Evolutionary conservation across 768 basidiomycete genomes (phyloP), one percentile per base, ranked within the genome.

Genomic region (Termitomyces sp.): DNA sequence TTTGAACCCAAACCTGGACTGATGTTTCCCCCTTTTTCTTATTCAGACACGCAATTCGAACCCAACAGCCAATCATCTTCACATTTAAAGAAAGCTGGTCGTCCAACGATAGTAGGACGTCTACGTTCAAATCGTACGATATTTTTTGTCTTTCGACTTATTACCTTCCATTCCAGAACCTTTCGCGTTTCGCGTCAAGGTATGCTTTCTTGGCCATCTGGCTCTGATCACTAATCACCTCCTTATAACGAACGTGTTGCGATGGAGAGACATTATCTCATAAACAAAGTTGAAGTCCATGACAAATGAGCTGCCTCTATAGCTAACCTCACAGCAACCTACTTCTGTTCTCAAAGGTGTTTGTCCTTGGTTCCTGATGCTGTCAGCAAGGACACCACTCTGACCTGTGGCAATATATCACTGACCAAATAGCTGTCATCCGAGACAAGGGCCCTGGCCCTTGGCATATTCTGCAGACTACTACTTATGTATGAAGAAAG

Each of bases 401-500:
- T 65, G 7, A 52, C 63, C 7, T 74, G 76, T 43, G 80, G 79
- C 20, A 68, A 75, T 53, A 59, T 80, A 58, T 76, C 42, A 20
- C 56, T 16, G 49, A 56, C 35, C 73, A 78, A 56, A 75, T 83
- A 46, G 27, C 49, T 16, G 68, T 70, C 39, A 70, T 78, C 65
- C n/a, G n/a, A n/a, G n/a, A n/a, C n/a, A n/a, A n/a, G n/a, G n/a
- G n/a, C 50, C 2, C 75, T 80, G 40, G 74, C 68, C 12, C n/a
- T n/a, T n/a, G n/a, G n/a, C n/a, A n/a, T n/a, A n/a, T n/a, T 31
- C 60, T 65, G 27, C 79, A 83, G 63, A 77, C 70, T 7, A 64
- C 65, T 10, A 82, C n/a, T n/a, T n/a, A n/a, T n/a, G n/a, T n/a
- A n/a, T 83, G 80, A 83, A 83, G 72, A 62, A 38, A 0, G 49